These are phyloP conservation scores for Oryza australiensis DNA, from an alignment of 176 grass and related monocot genomes.

Conservation along the genomic window DNA sequence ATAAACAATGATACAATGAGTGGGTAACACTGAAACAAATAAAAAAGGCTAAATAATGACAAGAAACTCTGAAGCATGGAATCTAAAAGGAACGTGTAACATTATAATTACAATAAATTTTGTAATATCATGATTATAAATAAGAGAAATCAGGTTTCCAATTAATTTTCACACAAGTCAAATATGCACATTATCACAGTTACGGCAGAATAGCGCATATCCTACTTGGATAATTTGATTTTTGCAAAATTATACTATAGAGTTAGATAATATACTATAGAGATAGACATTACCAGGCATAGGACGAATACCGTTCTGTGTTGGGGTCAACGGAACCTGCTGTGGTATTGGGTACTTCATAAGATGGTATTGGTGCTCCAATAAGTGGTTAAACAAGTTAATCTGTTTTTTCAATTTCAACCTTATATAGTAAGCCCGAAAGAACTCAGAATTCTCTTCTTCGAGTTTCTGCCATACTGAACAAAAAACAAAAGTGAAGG, in stretches of 20 bases:
- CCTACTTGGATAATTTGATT: not conserved
- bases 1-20: not conserved
- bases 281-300: slow-evolving; percentile 65
- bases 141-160: not conserved
- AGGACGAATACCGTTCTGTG: slow-evolving; percentile 63
- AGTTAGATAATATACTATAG: slow-evolving; percentile 43
- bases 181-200: not conserved
- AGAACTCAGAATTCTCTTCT: slow-evolving; percentile 86
- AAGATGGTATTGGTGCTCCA: slow-evolving; percentile 73
- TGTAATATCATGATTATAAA: not conserved
- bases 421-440: slow-evolving; percentile 79
- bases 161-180: not conserved
- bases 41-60: not conserved
- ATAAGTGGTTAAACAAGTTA: slow-evolving; percentile 75
- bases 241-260: not conserved
- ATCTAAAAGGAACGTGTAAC: no score
- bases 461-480: slow-evolving; percentile 94
- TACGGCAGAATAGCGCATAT: not conserved
- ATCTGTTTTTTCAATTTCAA: slow-evolving; percentile 81
- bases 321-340: slow-evolving; percentile 56
- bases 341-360: slow-evolving; percentile 71
- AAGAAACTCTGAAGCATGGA: not conserved
- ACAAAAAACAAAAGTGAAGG: not conserved
- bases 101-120: not conserved
- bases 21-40: not conserved